These are phyloP conservation scores for Emmonsiellopsis sp. DNA, from an alignment of 2,329 filamentous ascomycete genomes.

Conservation along the genomic window DNA sequence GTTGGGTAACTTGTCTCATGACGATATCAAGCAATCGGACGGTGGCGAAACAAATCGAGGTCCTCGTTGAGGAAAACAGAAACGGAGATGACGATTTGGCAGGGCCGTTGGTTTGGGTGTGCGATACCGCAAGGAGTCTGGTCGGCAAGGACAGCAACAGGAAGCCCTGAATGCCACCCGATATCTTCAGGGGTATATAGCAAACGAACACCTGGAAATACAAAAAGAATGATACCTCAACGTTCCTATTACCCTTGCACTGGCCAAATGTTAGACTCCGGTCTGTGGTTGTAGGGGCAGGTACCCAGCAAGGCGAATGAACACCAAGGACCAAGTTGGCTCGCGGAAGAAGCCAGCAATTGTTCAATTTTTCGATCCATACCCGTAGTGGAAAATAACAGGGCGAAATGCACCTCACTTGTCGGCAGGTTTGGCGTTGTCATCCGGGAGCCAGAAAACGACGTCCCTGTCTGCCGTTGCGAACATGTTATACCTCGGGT, in stretches of 20 bases:
- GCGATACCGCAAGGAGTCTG: conserved; percentile 55
- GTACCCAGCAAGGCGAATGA: too few species aligned
- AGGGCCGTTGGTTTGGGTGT: conserved; percentile 56
- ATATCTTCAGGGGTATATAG: too few species aligned
- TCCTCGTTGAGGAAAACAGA: conserved; percentile 44
- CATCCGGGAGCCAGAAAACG: conserved; percentile 68
- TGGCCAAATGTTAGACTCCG: too few species aligned
- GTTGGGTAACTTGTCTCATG: conserved; percentile 54
- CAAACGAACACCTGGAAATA: too few species aligned
- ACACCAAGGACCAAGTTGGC: too few species aligned
- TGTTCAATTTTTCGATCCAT: not conserved
- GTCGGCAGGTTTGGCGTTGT: conserved; percentile 26
- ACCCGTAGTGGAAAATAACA: not conserved
- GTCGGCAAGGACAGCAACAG: conserved; percentile 55
- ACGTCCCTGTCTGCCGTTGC: conserved; percentile 81
- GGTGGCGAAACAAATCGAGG: conserved; percentile 57
- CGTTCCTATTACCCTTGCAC: too few species aligned
- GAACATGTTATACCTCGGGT: conserved; percentile 84
- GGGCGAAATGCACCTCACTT: conserved; percentile 16
- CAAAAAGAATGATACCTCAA: too few species aligned
- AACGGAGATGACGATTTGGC: conserved; percentile 38
- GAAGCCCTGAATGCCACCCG: conserved; percentile 14
- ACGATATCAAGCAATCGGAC: conserved; percentile 64
- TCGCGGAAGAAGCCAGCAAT: too few species aligned
- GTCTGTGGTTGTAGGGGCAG: too few species aligned